phyloP scores from a whole-genome alignment of 208 protist genomes.

The Leishmania guyanensis region DNA sequence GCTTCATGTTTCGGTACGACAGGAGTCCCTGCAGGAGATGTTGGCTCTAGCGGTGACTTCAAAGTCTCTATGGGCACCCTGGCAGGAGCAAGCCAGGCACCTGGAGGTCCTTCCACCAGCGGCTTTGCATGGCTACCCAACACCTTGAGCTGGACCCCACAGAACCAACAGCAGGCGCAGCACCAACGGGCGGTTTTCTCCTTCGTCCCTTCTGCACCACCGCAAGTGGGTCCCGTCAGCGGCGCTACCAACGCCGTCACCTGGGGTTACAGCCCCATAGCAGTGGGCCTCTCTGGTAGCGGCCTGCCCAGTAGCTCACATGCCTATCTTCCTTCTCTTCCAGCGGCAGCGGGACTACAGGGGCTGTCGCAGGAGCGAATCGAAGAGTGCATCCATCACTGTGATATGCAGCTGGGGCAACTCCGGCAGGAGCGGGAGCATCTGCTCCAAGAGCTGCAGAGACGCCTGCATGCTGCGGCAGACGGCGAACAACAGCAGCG shows the following conservation, averaged over 20 bases:
- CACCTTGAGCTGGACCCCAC: slow-evolving; percentile 16
- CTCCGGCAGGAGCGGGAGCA: slow-evolving; percentile 28
- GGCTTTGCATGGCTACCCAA: slow-evolving; percentile 26
- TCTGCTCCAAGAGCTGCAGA: slow-evolving; percentile 24
- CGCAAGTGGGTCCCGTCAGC: not conserved
- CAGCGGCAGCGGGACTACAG: slow-evolving; percentile 10
- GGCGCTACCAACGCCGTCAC: not conserved
- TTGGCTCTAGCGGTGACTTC: not conserved
- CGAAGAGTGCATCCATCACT: slow-evolving; percentile 22
- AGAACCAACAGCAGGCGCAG: slow-evolving; percentile 15
- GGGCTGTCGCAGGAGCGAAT: slow-evolving; percentile 5
- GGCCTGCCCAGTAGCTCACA: not conserved
- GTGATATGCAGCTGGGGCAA: slow-evolving; percentile 17
- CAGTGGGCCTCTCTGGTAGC: not conserved
- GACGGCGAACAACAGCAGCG: slow-evolving; percentile 5
- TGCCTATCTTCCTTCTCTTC: not conserved
- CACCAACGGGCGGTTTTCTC: slow-evolving; percentile 2
- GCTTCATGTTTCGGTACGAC: slow-evolving; percentile 4
- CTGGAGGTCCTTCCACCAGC: not conserved
- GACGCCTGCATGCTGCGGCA: slow-evolving; percentile 1
- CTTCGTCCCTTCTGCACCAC: not conserved
- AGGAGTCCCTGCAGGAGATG: not conserved
- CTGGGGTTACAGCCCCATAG: not conserved
- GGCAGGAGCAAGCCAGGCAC: not conserved
- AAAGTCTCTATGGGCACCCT: not conserved